These are phyloP conservation scores for Tetrahymena thermophila DNA, from an alignment of 73 alveolate genomes.

Conservation along the genomic window DNA sequence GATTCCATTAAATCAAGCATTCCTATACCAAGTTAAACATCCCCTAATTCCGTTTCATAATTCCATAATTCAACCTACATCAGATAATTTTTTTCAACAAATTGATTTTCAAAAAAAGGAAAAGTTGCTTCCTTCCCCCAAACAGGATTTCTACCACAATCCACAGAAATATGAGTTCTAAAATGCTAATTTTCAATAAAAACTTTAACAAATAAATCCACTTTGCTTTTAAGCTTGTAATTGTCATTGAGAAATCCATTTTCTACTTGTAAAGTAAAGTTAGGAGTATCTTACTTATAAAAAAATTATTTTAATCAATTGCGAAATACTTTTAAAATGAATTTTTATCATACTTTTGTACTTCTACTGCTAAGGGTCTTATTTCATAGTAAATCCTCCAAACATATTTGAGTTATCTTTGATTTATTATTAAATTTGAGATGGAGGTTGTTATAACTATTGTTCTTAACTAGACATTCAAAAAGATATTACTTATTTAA, in stretches of 20 bases:
- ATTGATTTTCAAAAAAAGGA: not conserved
- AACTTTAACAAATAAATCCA: not conserved
- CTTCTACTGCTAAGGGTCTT: not conserved
- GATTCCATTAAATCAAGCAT: not conserved
- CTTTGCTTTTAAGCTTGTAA: not conserved
- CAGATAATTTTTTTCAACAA: not conserved
- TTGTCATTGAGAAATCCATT: not conserved
- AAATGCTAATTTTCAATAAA: not conserved
- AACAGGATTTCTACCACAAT: not conserved
- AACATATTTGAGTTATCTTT: not conserved
- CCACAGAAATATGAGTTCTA: not conserved
- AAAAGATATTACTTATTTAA: not conserved
- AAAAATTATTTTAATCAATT: not conserved
- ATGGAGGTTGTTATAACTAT: not conserved
- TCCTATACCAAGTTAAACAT: not conserved
- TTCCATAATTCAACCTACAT: not conserved
- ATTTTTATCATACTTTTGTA: not conserved
- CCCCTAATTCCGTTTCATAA: not conserved
- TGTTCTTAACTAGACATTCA: not conserved
- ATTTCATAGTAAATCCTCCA: not conserved
- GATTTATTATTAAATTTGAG: not conserved
- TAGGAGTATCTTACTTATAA: not conserved
- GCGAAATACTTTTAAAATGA: not conserved
- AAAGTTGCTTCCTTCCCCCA: not conserved
- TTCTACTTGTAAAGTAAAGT: not conserved